Evolutionary conservation across 306 rosid species (phyloP), one percentile per base, ranked within the genome.

Genomic region (Quercus bicolor): DNA sequence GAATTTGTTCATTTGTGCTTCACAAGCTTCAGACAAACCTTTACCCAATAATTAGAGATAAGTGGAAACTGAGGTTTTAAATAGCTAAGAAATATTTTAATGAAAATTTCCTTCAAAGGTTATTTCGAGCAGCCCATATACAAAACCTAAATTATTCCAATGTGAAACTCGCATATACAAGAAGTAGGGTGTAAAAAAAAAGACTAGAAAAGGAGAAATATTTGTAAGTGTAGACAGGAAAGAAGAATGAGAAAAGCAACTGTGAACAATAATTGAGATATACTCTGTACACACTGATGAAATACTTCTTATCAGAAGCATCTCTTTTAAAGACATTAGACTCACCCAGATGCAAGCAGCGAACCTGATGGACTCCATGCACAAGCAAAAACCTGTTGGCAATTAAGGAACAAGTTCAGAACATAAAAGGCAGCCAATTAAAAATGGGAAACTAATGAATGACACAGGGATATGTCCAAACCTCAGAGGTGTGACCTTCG

Each of bases 331-430:
- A 20, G 76, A 45, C 76, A 57, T 40, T 16, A 45, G 34, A 81
- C 94, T 85, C 83, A 90, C 94, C 92, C 94, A 24, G 94, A 90
- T 16, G 94, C 94, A 81, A 90, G 90, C 84, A 88, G 88, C 0
- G 89, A 87, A 43, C 90, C 89, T 6, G 89, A 79, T 54, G 94
- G 92, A 79, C 84, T 90, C 94, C 94, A 90, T 24, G 92, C 94
- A 83, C 94, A 90, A 81, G 92, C 89, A 85, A 86, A 90, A 73
- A 90, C 92, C 92, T 90, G 83, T 18, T 18, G 68, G 68, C 21
- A 79, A 13, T 12, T 54, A 68, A 70, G 40, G 18, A 77, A 78
- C 43, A 31, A 24, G n/a, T 26, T 76, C 64, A 72, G 12, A 19
- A 31, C 21, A 84, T 34, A 78, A 52, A 68, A 26, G 6, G 40